These are phyloP conservation scores for Cutaneotrichosporon sp. DNA, from an alignment of 1,284 basidiomycete genomes.

Conservation along the genomic window DNA sequence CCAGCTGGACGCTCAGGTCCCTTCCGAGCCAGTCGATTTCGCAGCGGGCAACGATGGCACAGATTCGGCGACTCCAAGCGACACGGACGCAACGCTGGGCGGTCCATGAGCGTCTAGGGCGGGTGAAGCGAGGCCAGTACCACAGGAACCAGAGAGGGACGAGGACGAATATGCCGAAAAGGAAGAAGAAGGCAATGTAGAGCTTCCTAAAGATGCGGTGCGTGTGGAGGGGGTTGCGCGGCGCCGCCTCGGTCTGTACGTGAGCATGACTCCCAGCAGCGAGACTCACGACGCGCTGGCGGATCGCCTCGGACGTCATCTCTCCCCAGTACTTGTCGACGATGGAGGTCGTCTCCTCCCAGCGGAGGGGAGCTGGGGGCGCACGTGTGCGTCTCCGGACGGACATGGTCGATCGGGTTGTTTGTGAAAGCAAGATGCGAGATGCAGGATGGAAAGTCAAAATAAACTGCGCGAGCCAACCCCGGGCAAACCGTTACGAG, in stretches of 20 bases:
- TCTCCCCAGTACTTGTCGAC: slow-evolving; percentile 19
- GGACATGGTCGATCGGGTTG: background rate
- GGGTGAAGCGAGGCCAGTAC: slow-evolving; percentile 33
- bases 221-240: slow-evolving; percentile 33
- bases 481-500: background rate
- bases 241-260: slow-evolving; percentile 31
- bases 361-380: slow-evolving; percentile 1
- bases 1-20: slow-evolving; percentile 34
- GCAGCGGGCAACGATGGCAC: slow-evolving; percentile 43
- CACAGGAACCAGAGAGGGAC: slow-evolving; percentile 41
- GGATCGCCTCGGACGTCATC: slow-evolving; percentile 20
- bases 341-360: slow-evolving; percentile 8
- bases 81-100: slow-evolving; percentile 42
- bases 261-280: background rate
- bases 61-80: slow-evolving; percentile 37
- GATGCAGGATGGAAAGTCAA: background rate
- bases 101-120: slow-evolving; percentile 41
- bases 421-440: background rate
- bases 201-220: slow-evolving; percentile 39
- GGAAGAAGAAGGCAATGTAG: slow-evolving; percentile 39
- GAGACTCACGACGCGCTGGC: slow-evolving; percentile 11
- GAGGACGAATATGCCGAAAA: slow-evolving; percentile 36
- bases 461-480: background rate
- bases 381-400: slow-evolving; percentile 6
- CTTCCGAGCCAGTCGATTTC: slow-evolving; percentile 49